Conservation (phyloP, 2,329 filamentous ascomycete species). For the Paracamarosporium sp. region DNA sequence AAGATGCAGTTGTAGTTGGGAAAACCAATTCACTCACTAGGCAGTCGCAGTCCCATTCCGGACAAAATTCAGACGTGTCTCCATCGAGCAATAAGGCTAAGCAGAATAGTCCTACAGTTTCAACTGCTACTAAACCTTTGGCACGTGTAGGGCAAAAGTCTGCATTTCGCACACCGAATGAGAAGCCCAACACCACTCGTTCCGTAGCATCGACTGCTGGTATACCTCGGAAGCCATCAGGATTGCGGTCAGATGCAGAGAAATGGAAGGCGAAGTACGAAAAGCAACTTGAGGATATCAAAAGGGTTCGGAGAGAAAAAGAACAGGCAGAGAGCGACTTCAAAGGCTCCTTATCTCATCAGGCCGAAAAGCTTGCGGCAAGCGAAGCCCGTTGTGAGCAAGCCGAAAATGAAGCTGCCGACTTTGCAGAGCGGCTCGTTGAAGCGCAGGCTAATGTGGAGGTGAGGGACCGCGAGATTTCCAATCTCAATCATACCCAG, state of each 20-base stretch:
- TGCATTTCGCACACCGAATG: too few relatives aligned
- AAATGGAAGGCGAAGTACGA: background rate
- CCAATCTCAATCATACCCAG: background rate
- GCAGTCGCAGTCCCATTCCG: too few relatives aligned
- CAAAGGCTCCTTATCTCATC: background rate
- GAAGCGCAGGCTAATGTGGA: background rate
- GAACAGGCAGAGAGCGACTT: background rate
- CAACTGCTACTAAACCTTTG: too few relatives aligned
- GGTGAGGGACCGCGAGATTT: background rate
- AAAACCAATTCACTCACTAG: too few relatives aligned
- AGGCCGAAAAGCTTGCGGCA: background rate
- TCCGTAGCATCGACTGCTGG: background rate
- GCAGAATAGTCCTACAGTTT: too few relatives aligned
- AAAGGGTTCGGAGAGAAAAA: background rate
- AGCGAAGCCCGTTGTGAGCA: background rate
- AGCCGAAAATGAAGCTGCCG: background rate
- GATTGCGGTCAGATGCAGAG: background rate
- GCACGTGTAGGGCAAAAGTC: background rate
- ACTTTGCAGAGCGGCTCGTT: background rate
- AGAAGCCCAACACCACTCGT: too few relatives aligned
- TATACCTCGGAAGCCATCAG: background rate
- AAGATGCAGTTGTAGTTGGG: too few relatives aligned
- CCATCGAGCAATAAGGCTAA: too few relatives aligned
- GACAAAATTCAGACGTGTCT: too few relatives aligned
- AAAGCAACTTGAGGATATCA: background rate